Evolutionary conservation across 1,284 basidiomycete genomes (phyloP).

Genomic region (Wallemia hederae): DNA sequence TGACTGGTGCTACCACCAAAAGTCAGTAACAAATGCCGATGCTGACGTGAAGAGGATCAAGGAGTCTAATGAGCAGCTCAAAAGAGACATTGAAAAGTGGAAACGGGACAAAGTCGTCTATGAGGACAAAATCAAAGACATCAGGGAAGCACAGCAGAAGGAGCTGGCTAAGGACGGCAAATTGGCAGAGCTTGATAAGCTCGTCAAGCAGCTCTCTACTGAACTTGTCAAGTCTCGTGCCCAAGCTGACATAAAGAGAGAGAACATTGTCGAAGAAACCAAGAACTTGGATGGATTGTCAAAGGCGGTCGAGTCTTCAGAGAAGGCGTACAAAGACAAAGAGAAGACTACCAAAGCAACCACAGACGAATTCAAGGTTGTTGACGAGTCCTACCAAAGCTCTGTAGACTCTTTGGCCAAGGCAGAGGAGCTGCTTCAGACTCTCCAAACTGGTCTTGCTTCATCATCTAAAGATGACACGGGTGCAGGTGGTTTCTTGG

Average conservation of each 20-base stretch:
- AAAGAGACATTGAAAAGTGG: slow-evolving; percentile 7
- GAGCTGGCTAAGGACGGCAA: slow-evolving; percentile 42
- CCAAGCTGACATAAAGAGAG: slow-evolving; percentile 54
- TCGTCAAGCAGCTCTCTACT: slow-evolving; percentile 50
- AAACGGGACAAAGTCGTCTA: slow-evolving; percentile 17
- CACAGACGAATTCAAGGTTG: slow-evolving; percentile 20
- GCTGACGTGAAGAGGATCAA: slow-evolving; percentile 28
- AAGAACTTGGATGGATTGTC: slow-evolving; percentile 28
- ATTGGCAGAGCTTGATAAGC: slow-evolving; percentile 44
- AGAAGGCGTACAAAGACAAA: neutral
- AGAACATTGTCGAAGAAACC: slow-evolving; percentile 51
- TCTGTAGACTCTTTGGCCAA: slow-evolving; percentile 36
- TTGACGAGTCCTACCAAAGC: slow-evolving; percentile 23
- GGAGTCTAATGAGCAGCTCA: slow-evolving; percentile 6
- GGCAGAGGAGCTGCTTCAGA: slow-evolving; percentile 81
- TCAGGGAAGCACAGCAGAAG: slow-evolving; percentile 15
- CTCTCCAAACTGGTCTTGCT: slow-evolving; percentile 69
- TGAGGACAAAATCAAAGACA: slow-evolving; percentile 14
- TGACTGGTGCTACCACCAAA: slow-evolving; percentile 43
- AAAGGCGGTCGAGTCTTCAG: slow-evolving; percentile 21
- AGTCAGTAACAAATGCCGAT: slow-evolving; percentile 22
- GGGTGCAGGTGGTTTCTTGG: slow-evolving; percentile 72
- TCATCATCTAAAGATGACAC: slow-evolving; percentile 26
- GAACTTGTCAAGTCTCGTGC: slow-evolving; percentile 62
- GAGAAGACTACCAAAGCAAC: neutral